Conservation (phyloP, 208 protist species). For the Leishmania turanica region DNA sequence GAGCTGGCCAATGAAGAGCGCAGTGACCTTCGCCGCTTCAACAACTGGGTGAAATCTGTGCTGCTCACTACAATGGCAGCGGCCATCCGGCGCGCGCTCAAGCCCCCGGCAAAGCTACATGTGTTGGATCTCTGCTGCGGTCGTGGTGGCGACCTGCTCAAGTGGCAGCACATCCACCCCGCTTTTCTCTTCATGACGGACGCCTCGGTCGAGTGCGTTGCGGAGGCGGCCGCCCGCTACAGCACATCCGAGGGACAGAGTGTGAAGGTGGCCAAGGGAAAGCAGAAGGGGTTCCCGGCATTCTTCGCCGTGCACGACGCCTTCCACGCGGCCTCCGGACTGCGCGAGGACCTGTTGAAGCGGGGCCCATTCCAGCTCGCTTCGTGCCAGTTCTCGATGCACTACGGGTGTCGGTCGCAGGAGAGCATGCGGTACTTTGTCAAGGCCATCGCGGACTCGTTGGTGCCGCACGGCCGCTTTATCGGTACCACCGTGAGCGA, state of each 20-base stretch:
- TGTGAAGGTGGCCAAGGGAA: conserved; percentile 37
- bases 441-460: conserved; percentile 36
- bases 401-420: conserved; percentile 67
- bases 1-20: conserved; percentile 42
- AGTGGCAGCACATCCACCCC: conserved; percentile 65
- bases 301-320: conserved; percentile 71
- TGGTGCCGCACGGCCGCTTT: conserved; percentile 61
- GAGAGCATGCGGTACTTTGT: conserved; percentile 53
- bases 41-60: conserved; percentile 77
- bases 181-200: conserved; percentile 70
- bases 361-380: conserved; percentile 44
- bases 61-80: conserved; percentile 18
- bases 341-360: conserved; percentile 28
- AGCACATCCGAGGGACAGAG: conserved; percentile 66
- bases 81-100: conserved; percentile 11
- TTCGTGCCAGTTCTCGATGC: conserved; percentile 88
- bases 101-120: conserved; percentile 30
- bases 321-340: conserved; percentile 44
- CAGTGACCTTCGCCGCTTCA: conserved; percentile 64
- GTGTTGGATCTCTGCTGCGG: conserved; percentile 75
- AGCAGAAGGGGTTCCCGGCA: conserved; percentile 53
- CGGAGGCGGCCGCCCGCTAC: conserved; percentile 75
- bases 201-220: conserved; percentile 67
- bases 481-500: conserved; percentile 78
- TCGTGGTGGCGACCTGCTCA: conserved; percentile 78